phyloP scores from a whole-genome alignment of 257 asterid genomes.

The Perilla frutescens region DNA sequence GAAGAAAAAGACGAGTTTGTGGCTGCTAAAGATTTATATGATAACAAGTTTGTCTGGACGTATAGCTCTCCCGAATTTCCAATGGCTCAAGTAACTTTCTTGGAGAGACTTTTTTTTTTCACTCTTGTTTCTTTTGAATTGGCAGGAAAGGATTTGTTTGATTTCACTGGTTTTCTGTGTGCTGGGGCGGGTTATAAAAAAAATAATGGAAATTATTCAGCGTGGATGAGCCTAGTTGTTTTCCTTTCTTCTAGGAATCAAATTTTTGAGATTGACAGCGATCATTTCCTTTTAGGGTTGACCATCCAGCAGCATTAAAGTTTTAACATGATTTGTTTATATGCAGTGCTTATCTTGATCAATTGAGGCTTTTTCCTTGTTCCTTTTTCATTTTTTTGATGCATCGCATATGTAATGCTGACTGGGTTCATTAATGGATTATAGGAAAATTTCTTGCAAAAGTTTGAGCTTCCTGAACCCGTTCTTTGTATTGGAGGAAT shows the following conservation, averaged over 20 bases:
- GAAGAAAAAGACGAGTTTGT: slow-evolving; percentile 32
- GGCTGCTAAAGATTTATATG: slow-evolving; percentile 41
- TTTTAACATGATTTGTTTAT: slow-evolving; percentile 3
- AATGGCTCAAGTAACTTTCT: slow-evolving; percentile 67
- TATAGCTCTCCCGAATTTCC: slow-evolving; percentile 69
- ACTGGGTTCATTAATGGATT: slow-evolving; percentile 33
- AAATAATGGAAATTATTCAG: neutral
- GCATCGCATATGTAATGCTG: too few relatives aligned
- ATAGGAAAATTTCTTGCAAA: slow-evolving; percentile 74
- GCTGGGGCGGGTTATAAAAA: neutral
- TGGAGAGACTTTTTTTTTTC: neutral
- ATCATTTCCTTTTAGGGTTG: neutral
- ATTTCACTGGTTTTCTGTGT: neutral
- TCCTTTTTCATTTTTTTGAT: too few relatives aligned
- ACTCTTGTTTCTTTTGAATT: slow-evolving; percentile 6
- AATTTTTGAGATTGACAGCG: too few relatives aligned
- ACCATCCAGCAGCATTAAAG: slow-evolving; percentile 1
- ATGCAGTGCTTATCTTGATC: neutral
- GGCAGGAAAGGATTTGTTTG: neutral
- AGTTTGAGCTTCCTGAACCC: slow-evolving; percentile 76
- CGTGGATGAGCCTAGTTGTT: neutral
- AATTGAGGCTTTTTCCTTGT: too few relatives aligned
- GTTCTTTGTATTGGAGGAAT: slow-evolving; percentile 76
- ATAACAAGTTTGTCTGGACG: slow-evolving; percentile 63
- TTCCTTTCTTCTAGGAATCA: neutral